Evolutionary conservation across 352 stramenopile species (phyloP), one percentile per base, ranked within the genome.

Genomic region (Phytopythium vexans): DNA sequence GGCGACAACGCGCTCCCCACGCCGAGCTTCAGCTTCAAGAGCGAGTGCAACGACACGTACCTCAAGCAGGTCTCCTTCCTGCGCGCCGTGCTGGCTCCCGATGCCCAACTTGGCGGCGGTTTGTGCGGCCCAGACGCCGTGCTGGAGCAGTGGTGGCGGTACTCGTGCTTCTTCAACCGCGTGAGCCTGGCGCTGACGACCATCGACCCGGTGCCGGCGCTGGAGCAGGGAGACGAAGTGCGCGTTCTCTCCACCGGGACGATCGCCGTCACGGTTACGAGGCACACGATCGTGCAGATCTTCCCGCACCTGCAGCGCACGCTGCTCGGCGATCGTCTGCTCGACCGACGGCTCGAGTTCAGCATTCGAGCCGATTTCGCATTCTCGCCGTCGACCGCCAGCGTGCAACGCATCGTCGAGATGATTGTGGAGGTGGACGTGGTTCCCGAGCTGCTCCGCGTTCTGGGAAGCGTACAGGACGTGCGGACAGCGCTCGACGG

Each of bases 1-100:
- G 35, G 10, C 8, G 42, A 48, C 21, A 12, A 35, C 39, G 39
- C 39, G 39, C 12, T 31, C 21, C 16, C 42, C 27, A 48, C 8
- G 8, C 9, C 35, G 42, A 6, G 11, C 4, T 35, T 48, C 42
- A 48, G 5, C 15, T 52, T 42, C 46, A 52, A 52, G 46, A 21
- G 34, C 33, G 46, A 52, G 33, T 35, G 34, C 34, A 52, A 42
- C 33, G 10, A 9, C 46, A 42, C 46, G 6, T 52, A 42, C 46
- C 8, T 35, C 10, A 52, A 79, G 15, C 70, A 81, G 39, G 54
- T 70, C 31, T 72, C 70, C 48, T 81, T 81, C 52, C 56, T 83
- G 6, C 45, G 61, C 8, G 49, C 62, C 1, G 71, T 70, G 0
- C 68, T 83, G 64, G 49, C 60, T 2, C 35, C 60, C 3, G 60